Conservation (phyloP, 2,329 filamentous ascomycete species). For the Botryotinia convoluta region DNA sequence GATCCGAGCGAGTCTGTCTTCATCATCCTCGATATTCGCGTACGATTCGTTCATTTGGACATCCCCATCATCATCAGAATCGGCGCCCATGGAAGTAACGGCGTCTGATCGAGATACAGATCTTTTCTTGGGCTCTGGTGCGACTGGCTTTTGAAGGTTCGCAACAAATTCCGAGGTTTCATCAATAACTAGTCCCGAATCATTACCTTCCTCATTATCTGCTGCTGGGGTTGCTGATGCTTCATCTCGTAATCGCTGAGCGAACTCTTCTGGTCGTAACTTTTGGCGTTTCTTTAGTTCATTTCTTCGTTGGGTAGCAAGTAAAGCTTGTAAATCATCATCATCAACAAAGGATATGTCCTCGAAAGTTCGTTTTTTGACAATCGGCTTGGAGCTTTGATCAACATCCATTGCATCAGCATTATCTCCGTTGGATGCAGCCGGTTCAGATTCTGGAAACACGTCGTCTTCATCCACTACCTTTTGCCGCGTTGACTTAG, state of each 20-base stretch:
- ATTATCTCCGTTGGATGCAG: conserved; percentile 35
- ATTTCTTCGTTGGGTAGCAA: conserved; percentile 77
- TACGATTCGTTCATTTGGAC: conserved; percentile 40
- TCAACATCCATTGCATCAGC: conserved; percentile 75
- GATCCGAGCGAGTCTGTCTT: conserved; percentile 48
- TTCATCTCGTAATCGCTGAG: conserved; percentile 71
- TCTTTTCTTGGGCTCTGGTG: conserved; percentile 48
- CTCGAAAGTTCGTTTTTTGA: conserved; percentile 63
- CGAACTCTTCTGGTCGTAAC: conserved; percentile 80
- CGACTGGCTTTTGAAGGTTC: conserved; percentile 68
- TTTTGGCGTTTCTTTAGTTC: conserved; percentile 92
- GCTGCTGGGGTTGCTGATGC: conserved; percentile 52
- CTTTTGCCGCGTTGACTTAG: conserved; percentile 70
- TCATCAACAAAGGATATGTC: conserved; percentile 79
- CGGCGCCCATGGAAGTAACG: conserved; percentile 47
- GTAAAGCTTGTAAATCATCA: conserved; percentile 82
- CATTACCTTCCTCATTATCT: conserved; percentile 53
- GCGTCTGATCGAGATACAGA: conserved; percentile 41
- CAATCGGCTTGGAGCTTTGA: conserved; percentile 43
- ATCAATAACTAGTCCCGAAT: conserved; percentile 78
- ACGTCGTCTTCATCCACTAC: conserved; percentile 61
- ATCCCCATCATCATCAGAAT: conserved; percentile 42
- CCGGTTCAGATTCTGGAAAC: conserved; percentile 45
- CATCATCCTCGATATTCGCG: conserved; percentile 44
- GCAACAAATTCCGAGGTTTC: conserved; percentile 95